Percentiles rank a stretch among this genome's conserved stretches.
Conservation (phyloP, 768 basidiomycete species). For the Albatrellus ellisii region DNA sequence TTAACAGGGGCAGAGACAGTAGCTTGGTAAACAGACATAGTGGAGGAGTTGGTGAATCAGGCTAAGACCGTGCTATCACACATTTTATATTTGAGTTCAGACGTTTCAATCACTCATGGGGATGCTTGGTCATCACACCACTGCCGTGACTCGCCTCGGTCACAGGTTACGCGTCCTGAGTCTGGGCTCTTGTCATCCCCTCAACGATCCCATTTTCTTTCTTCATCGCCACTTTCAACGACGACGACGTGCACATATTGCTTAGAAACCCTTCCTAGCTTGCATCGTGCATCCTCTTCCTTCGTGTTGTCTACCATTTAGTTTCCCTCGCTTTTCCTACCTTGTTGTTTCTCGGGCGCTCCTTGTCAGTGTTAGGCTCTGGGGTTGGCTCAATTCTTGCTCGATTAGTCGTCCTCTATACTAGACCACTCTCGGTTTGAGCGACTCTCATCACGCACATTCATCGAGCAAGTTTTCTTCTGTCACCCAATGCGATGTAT, state of each 20-base stretch:
- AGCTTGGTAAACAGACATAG: slow-evolving; percentile 63
- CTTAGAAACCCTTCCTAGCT: background rate
- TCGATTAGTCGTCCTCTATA: background rate
- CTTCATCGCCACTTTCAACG: background rate
- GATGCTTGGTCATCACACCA: too few species aligned
- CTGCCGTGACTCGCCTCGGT: slow-evolving; percentile 1
- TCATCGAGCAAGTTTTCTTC: slow-evolving; percentile 8
- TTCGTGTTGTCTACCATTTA: too few species aligned
- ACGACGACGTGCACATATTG: background rate
- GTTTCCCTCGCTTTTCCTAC: background rate
- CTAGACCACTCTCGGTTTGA: background rate
- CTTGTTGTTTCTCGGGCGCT: background rate
- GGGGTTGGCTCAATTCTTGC: too few species aligned
- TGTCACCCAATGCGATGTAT: slow-evolving; percentile 49
- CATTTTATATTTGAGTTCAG: too few species aligned
- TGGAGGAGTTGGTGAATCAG: slow-evolving; percentile 7
- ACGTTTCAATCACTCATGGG: too few species aligned
- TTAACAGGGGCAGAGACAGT: slow-evolving; percentile 92
- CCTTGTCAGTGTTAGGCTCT: too few species aligned
- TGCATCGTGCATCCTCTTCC: background rate
- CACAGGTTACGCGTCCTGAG: background rate
- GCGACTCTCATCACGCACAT: slow-evolving; percentile 4
- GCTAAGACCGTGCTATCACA: too few species aligned
- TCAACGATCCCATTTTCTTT: background rate
- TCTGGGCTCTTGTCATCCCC: background rate